These are phyloP conservation scores for Lycium ferocissimum DNA, from an alignment of 257 asterid genomes.

Conservation along the genomic window DNA sequence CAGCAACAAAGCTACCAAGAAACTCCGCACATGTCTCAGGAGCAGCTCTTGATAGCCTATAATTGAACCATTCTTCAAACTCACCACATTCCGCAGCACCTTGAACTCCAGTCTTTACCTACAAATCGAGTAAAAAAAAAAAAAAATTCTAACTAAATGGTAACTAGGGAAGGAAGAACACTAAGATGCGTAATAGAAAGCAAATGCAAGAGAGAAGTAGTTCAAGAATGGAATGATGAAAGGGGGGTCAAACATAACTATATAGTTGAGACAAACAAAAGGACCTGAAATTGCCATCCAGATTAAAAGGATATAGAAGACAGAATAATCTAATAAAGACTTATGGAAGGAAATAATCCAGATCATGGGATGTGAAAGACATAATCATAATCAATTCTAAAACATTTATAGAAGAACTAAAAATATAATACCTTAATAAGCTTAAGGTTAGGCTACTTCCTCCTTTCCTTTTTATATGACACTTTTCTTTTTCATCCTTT, in stretches of 20 bases:
- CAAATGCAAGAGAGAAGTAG: background rate
- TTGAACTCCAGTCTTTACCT: constrained; percentile 88
- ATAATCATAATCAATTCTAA: background rate
- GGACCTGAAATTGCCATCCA: background rate
- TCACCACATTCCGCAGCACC: constrained; percentile 96
- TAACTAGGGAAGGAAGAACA: background rate
- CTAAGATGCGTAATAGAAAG: background rate
- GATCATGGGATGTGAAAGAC: background rate
- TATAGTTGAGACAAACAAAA: background rate
- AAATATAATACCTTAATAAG: background rate
- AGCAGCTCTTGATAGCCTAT: constrained; percentile 92
- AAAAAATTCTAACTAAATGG: constrained; percentile 33
- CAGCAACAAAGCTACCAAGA: constrained; percentile 88
- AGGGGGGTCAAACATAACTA: background rate
- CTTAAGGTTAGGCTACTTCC: background rate
- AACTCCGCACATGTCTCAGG: constrained; percentile 95
- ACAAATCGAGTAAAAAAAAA: background rate
- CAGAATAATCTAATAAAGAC: background rate
- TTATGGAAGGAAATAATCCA: background rate
- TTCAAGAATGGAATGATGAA: background rate
- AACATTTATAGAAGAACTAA: background rate
- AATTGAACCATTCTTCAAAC: constrained; percentile 93
- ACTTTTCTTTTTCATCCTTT: background rate
- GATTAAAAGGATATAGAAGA: background rate
- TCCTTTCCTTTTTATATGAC: background rate